Evolutionary conservation across 352 stramenopile genomes (phyloP).

Genomic region (Phytophthora kernoviae): DNA sequence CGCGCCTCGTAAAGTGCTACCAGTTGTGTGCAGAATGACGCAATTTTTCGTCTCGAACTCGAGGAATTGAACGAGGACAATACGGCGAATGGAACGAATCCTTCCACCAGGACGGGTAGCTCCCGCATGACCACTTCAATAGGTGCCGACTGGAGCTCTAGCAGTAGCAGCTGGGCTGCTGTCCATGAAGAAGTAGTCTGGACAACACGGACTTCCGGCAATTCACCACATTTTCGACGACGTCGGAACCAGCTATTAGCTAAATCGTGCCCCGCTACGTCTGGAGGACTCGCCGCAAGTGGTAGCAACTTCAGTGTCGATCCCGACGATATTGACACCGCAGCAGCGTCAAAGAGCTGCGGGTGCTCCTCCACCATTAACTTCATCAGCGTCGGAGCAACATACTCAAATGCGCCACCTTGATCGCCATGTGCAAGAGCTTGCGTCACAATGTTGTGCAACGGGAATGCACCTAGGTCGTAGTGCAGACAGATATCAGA

Average conservation of each 20-base stretch:
- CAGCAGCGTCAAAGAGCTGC: constrained; percentile 36
- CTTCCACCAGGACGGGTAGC: constrained; percentile 33
- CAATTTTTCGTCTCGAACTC: constrained; percentile 17
- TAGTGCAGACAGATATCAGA: constrained; percentile 63
- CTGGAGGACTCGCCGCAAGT: constrained; percentile 22
- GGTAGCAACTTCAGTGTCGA: constrained; percentile 30
- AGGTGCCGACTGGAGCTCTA: constrained; percentile 39
- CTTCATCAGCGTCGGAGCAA: constrained; percentile 51
- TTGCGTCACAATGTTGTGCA: constrained; percentile 53
- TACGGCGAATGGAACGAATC: constrained; percentile 40
- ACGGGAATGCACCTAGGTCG: constrained; percentile 44
- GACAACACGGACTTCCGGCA: constrained; percentile 15
- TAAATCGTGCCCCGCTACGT: constrained; percentile 27
- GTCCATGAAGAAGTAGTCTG: constrained; percentile 32
- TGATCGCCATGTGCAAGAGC: constrained; percentile 37
- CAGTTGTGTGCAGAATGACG: constrained; percentile 44
- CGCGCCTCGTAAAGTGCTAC: constrained; percentile 39
- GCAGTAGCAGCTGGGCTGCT: constrained; percentile 24
- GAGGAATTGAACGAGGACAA: constrained; percentile 15
- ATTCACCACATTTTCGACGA: constrained; percentile 17
- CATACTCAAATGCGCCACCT: constrained; percentile 54
- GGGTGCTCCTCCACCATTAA: constrained; percentile 65
- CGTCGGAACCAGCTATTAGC: constrained; percentile 39
- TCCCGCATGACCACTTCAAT: constrained; percentile 38
- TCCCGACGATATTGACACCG: constrained; percentile 18